Conservation (phyloP, 805 yeast species). For the Torulaspora gathmanii region DNA sequence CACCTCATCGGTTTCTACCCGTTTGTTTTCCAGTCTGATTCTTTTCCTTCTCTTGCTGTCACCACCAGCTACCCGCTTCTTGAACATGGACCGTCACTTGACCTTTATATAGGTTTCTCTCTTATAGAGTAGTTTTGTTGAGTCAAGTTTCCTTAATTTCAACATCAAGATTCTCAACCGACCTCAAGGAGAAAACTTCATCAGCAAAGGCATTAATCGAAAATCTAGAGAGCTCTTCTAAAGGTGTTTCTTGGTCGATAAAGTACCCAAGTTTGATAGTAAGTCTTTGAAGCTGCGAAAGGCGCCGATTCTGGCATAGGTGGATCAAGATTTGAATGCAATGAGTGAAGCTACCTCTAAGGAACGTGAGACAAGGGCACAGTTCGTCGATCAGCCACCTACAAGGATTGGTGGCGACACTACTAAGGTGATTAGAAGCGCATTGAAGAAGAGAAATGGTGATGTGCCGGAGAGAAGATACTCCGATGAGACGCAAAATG, state of each 20-base stretch:
- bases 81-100: slow-evolving; percentile 21
- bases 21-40: slow-evolving; percentile 2
- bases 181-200: slow-evolving; percentile 2
- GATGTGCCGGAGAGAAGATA: slow-evolving; percentile 2
- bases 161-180: slow-evolving; percentile 1
- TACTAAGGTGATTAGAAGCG: slow-evolving; percentile 25
- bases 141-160: slow-evolving; percentile 5
- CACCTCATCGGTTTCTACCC: background rate
- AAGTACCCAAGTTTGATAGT: background rate
- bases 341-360: slow-evolving; percentile 22
- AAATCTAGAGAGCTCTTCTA: background rate
- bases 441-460: slow-evolving; percentile 22
- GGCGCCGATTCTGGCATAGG: background rate
- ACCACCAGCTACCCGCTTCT: slow-evolving; percentile 20
- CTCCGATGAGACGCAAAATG: slow-evolving; percentile 8
- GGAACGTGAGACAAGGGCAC: slow-evolving; percentile 28
- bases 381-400: slow-evolving; percentile 25
- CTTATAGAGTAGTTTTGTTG: slow-evolving; percentile 2
- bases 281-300: background rate
- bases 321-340: background rate
- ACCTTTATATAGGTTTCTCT: background rate
- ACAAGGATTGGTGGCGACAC: slow-evolving; percentile 32
- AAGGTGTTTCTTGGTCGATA: background rate
- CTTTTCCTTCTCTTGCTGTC: slow-evolving; percentile 17
- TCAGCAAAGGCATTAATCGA: background rate